Base-by-base conservation (phyloP, 2,329 filamentous ascomycete species). In the Cladosporium sp. region DNA sequence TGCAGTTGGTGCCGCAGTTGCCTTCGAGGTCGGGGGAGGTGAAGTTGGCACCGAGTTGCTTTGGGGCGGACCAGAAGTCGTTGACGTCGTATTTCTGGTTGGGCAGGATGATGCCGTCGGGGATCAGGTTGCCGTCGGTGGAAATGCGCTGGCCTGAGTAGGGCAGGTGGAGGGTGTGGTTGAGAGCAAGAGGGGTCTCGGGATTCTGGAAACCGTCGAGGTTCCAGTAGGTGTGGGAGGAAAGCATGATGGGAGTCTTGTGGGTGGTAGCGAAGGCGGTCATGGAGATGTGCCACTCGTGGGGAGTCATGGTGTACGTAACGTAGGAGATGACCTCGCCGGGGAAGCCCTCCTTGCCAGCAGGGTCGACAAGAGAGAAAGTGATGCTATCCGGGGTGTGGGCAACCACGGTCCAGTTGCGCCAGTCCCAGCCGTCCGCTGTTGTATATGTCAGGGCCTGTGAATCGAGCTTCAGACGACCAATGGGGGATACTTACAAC, bases 161-260 rank as follows among this genome's bases (percentile, higher is more conserved):
- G 3, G 89, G 89, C 69, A 92, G 70, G 70, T 86, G 80, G 45
- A 92, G 78, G 13, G 85, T 87, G 76, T 91, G 87, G 75, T 91
- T 89, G 55, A 89, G 78, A 13, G 82, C 80, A 1, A 76, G 78
- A 58, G 78, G 77, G 2, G 87, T 89, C 69, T 88, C 80, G 58
- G 87, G 83, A 74, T 91, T 90, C 66, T 86, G 80, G 66, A 89
- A 93, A 34, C 86, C 89, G 67, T 92, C 89, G 44, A 93, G 78
- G 71, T 92, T 92, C 89, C 89, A 93, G 79, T 93, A 93, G 7
- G 83, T 83, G 71, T 87, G 85, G 42, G 84, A 83, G 69, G 82
- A 89, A 58, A 93, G 79, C 89, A 93, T 92, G 71, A 93, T 90
- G 49, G 89, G 89, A 5, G 89, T 92, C 75, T 85, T 87, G 75